A percentile compares a stretch with the other conserved stretches of the same genome.
Conservation (phyloP, 352 stramenopile genomes). For the Phytophthora kernoviae region DNA sequence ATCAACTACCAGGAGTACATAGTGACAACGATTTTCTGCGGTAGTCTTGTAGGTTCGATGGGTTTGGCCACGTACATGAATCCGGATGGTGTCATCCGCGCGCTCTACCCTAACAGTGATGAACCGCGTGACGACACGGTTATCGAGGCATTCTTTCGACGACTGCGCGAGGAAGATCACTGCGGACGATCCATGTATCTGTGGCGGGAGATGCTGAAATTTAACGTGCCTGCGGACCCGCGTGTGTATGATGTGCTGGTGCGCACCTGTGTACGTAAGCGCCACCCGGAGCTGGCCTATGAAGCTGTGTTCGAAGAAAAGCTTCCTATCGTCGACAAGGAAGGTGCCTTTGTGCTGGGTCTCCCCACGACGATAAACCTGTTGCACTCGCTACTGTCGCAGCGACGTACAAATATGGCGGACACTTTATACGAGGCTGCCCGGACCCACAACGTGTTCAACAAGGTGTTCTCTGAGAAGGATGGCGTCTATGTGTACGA, state of each 20-base stretch:
- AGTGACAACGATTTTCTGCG: constrained; percentile 75
- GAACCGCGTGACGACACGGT: constrained; percentile 68
- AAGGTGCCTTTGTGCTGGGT: constrained; percentile 67
- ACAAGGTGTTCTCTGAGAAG: constrained; percentile 55
- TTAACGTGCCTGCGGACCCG: constrained; percentile 63
- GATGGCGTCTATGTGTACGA: constrained; percentile 63
- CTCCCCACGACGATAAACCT: constrained; percentile 66
- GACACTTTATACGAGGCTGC: constrained; percentile 69
- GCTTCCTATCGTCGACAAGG: constrained; percentile 48
- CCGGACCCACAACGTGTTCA: constrained; percentile 53
- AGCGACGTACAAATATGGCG: constrained; percentile 67
- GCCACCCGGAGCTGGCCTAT: constrained; percentile 79
- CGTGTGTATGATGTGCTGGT: constrained; percentile 83
- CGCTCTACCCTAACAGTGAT: constrained; percentile 81
- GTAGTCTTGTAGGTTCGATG: constrained; percentile 80
- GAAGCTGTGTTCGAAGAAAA: constrained; percentile 74
- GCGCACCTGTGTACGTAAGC: constrained; percentile 84
- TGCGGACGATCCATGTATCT: constrained; percentile 85
- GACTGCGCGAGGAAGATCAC: constrained; percentile 85
- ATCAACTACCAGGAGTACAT: constrained; percentile 80
- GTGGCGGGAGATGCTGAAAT: constrained; percentile 86
- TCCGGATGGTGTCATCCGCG: constrained; percentile 75
- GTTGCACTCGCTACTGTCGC: constrained; percentile 72
- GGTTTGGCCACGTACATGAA: constrained; percentile 86
- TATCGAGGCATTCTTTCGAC: constrained; percentile 83